phyloP scores from a whole-genome alignment of 2,329 filamentous ascomycete genomes.

The Alternaria burnsii region DNA sequence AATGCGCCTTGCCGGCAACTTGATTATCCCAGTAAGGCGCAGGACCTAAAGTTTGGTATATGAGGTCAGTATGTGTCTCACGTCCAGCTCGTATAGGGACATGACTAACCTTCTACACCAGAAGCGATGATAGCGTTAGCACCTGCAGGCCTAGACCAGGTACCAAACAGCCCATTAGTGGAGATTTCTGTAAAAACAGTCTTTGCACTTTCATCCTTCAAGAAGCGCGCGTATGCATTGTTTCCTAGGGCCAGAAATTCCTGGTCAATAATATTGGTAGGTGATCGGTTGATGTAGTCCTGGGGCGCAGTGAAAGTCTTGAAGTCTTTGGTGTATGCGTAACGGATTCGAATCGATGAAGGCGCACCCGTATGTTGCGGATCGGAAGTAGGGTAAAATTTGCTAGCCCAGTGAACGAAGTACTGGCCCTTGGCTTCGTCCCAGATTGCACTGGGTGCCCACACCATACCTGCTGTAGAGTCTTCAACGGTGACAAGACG shows the following conservation, averaged over 20 bases:
- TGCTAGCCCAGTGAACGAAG: constrained; percentile 60
- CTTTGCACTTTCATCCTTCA: constrained; percentile 64
- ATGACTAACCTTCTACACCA: constrained; percentile 27
- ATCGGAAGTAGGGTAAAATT: constrained; percentile 59
- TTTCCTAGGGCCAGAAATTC: constrained; percentile 61
- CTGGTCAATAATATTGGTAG: constrained; percentile 64
- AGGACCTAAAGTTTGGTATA: constrained; percentile 18
- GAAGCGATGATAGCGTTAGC: constrained; percentile 51
- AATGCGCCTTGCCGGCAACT: constrained; percentile 49
- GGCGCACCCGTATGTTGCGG: constrained; percentile 59
- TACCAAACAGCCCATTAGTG: constrained; percentile 60
- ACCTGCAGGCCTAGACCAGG: constrained; percentile 61
- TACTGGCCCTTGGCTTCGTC: constrained; percentile 58
- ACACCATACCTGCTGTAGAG: constrained; percentile 65
- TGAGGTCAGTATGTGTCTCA: too few relatives aligned
- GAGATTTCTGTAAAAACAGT: constrained; percentile 62
- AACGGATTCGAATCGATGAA: constrained; percentile 58
- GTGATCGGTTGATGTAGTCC: constrained; percentile 60
- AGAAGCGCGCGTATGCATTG: constrained; percentile 61
- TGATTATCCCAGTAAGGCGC: constrained; percentile 48
- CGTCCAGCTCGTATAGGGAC: too few relatives aligned
- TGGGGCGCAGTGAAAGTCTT: constrained; percentile 60
- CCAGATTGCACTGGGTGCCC: constrained; percentile 66
- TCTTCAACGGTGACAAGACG: constrained; percentile 62
- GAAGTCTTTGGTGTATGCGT: constrained; percentile 66